Evolutionary conservation across 2,329 filamentous ascomycete species (phyloP).

Genomic region (Paecilomyces sp.): DNA sequence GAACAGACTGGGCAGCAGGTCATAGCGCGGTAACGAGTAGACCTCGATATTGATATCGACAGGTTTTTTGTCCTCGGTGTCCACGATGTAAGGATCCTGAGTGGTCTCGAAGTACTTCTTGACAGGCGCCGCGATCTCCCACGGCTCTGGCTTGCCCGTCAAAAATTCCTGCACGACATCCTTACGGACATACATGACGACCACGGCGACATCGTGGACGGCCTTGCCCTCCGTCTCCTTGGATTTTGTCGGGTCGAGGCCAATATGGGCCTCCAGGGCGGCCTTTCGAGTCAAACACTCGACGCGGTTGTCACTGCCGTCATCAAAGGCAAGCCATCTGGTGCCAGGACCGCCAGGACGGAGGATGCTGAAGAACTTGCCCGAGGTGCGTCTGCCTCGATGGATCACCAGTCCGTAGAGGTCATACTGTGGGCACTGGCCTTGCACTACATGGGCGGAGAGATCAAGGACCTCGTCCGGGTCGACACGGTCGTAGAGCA

Average conservation of each 20-base stretch:
- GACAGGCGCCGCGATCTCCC: conserved; percentile 37
- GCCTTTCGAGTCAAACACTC: conserved; percentile 50
- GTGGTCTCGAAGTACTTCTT: conserved; percentile 33
- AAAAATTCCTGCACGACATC: conserved; percentile 38
- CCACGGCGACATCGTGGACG: conserved; percentile 45
- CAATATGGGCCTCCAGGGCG: conserved; percentile 46
- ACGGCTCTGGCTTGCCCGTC: conserved; percentile 39
- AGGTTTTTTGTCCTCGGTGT: conserved; percentile 6
- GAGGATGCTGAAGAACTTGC: conserved; percentile 54
- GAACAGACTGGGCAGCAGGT: conserved; percentile 30
- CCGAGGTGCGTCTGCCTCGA: conserved; percentile 51
- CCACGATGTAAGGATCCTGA: conserved; percentile 9
- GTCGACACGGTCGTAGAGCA: conserved; percentile 50
- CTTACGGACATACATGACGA: conserved; percentile 50
- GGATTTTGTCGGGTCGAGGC: conserved; percentile 31
- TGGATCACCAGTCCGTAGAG: conserved; percentile 57
- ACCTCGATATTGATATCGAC: conserved; percentile 31
- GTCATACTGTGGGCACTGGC: conserved; percentile 40
- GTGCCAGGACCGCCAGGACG: conserved; percentile 49
- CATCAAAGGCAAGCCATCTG: conserved; percentile 55
- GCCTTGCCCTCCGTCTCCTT: conserved; percentile 34
- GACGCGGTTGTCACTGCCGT: conserved; percentile 49
- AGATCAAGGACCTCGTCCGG: conserved; percentile 49
- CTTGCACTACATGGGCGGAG: conserved; percentile 23
- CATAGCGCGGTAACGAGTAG: conserved; percentile 28